Percentiles rank a stretch among this genome's conserved stretches.
phyloP scores from a whole-genome alignment of 2,329 filamentous ascomycete species.

The Talaromyces sp. region DNA sequence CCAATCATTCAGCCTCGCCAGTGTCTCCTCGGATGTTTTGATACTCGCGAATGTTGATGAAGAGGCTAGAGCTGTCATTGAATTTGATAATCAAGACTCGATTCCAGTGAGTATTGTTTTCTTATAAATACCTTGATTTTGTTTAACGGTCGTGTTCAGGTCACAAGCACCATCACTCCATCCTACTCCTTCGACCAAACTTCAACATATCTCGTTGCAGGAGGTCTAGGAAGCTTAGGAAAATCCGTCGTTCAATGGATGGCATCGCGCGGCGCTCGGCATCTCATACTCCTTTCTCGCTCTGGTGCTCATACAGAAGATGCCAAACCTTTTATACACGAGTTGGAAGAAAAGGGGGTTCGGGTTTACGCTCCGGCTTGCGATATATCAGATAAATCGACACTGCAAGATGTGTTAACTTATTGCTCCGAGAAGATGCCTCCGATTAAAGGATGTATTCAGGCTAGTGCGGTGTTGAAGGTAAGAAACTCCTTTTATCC shows the following conservation, averaged over 20 bases:
- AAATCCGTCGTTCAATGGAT: conserved; percentile 52
- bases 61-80: background rate
- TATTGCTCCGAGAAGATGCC: background rate
- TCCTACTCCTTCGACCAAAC: background rate
- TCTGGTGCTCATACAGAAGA: conserved; percentile 1
- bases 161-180: background rate
- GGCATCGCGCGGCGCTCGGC: conserved; percentile 47
- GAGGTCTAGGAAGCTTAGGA: conserved; percentile 45
- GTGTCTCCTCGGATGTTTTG: background rate
- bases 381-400: background rate
- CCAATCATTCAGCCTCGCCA: background rate
- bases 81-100: background rate
- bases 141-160: background rate
- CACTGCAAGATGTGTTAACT: background rate
- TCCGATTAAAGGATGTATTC: background rate
- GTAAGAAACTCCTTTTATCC: background rate
- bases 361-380: background rate
- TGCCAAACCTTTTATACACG: background rate
- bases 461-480: background rate
- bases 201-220: background rate
- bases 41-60: background rate
- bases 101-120: background rate
- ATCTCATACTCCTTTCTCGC: conserved; percentile 33
- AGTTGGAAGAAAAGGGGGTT: background rate
- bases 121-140: background rate